These are phyloP conservation scores for Trichoderma koningiopsis DNA, from an alignment of 2,329 filamentous ascomycete species.

Conservation along the genomic window DNA sequence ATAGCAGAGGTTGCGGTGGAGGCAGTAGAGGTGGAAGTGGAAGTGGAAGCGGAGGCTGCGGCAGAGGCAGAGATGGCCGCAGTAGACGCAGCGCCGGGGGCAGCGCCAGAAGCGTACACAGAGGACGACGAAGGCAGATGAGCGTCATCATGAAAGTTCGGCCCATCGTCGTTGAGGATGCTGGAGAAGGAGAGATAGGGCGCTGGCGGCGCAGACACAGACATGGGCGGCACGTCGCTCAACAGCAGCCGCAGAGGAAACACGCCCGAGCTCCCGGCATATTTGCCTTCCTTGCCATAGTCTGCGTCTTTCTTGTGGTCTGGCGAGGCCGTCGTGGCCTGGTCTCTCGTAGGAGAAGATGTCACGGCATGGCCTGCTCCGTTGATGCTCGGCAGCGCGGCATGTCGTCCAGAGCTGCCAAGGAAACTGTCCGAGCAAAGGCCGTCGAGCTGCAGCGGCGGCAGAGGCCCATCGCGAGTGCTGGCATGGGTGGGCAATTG, in stretches of 20 bases:
- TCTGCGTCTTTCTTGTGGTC: conserved; percentile 32
- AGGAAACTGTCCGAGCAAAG: conserved; percentile 43
- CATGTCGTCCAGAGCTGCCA: conserved; percentile 20
- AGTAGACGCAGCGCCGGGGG: neutral
- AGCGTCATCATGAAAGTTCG: conserved; percentile 48
- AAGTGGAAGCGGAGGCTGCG: neutral
- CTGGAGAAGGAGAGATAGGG: conserved; percentile 45
- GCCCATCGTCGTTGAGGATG: conserved; percentile 51
- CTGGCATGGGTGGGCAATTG: conserved; percentile 45
- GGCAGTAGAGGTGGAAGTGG: neutral
- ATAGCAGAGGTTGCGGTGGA: neutral
- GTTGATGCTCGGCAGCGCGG: neutral
- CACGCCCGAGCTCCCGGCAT: conserved; percentile 32
- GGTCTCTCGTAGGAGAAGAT: conserved; percentile 30
- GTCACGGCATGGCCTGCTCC: conserved; percentile 11
- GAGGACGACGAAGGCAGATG: conserved; percentile 28
- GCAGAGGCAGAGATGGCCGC: neutral
- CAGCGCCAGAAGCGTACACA: neutral
- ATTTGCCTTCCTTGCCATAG: conserved; percentile 32
- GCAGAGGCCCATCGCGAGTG: conserved; percentile 46
- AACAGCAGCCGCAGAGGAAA: conserved; percentile 47
- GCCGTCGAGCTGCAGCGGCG: conserved; percentile 56
- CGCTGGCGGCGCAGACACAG: conserved; percentile 38
- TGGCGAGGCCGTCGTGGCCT: conserved; percentile 14
- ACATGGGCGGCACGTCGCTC: conserved; percentile 35